A percentile compares a stretch with the other conserved stretches of the same genome.
These are phyloP conservation scores for Coemansia sp. DNA, from an alignment of 192 early-diverging fungal species.

Conservation along the genomic window DNA sequence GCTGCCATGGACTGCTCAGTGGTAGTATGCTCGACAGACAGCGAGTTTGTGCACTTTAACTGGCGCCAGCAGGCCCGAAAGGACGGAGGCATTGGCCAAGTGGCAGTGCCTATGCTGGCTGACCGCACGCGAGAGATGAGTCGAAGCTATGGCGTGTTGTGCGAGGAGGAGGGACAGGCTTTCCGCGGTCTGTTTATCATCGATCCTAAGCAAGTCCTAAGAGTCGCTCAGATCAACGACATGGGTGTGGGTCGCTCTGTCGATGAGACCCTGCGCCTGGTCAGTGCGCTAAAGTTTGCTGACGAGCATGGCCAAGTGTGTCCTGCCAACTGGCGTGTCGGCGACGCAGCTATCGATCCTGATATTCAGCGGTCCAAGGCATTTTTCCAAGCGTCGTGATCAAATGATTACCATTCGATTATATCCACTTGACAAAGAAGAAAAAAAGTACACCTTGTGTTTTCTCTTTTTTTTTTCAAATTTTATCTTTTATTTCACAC, in stretches of 20 bases:
- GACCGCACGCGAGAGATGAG: constrained; percentile 71
- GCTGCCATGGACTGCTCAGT: constrained; percentile 65
- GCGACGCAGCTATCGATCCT: constrained; percentile 28
- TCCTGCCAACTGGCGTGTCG: constrained; percentile 77
- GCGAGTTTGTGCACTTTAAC: constrained; percentile 77
- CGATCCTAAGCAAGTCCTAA: constrained; percentile 73
- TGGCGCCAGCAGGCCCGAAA: constrained; percentile 74
- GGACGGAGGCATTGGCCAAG: constrained; percentile 79
- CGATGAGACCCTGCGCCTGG: constrained; percentile 77
- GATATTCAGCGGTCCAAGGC: constrained; percentile 11
- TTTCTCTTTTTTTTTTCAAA: constrained; percentile 6
- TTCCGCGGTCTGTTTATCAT: constrained; percentile 84
- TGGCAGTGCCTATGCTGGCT: constrained; percentile 80
- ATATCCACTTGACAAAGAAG: not conserved
- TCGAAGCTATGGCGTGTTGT: constrained; percentile 76
- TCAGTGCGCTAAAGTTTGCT: constrained; percentile 82
- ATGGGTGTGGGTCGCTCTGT: constrained; percentile 76
- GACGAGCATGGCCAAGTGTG: constrained; percentile 77
- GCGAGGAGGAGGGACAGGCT: constrained; percentile 70
- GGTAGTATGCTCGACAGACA: constrained; percentile 67
- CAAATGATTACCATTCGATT: not conserved
- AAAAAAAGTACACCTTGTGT: not conserved
- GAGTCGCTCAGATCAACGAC: constrained; percentile 80
- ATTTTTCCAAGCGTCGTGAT: constrained; percentile 7
- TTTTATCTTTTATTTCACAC: not conserved